These are phyloP conservation scores for Leishmania arabica DNA, from an alignment of 208 protist species.

Conservation along the genomic window DNA sequence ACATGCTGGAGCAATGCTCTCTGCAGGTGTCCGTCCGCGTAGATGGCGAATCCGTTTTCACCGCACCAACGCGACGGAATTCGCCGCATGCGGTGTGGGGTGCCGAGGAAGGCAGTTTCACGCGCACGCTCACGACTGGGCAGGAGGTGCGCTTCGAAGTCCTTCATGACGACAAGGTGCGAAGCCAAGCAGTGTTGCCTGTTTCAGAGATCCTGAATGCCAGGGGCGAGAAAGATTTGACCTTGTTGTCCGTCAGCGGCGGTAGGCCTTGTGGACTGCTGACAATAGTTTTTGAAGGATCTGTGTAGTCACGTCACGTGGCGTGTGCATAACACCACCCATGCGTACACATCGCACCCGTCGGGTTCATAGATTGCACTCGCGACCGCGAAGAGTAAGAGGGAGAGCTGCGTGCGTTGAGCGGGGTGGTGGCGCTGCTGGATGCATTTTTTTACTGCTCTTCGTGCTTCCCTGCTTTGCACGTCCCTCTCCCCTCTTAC, in stretches of 20 bases:
- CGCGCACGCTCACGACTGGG: slow-evolving; percentile 16
- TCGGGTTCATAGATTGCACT: not conserved
- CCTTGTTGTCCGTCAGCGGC: slow-evolving; percentile 6
- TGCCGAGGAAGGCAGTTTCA: slow-evolving; percentile 34
- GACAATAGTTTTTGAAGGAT: not conserved
- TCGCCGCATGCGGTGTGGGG: slow-evolving; percentile 46
- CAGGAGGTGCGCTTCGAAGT: slow-evolving; percentile 59
- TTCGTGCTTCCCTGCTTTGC: not conserved
- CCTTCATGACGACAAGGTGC: slow-evolving; percentile 33
- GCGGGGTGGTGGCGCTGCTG: not conserved
- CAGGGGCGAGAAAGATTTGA: slow-evolving; percentile 10
- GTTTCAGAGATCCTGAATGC: slow-evolving; percentile 27
- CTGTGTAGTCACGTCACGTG: not conserved
- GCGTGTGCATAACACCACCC: not conserved
- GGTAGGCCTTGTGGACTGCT: slow-evolving; percentile 26
- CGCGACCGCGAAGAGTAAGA: not conserved
- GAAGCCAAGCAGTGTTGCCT: slow-evolving; percentile 12
- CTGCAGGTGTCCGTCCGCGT: slow-evolving; percentile 63
- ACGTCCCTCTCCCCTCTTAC: not conserved
- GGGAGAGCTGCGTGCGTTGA: not conserved
- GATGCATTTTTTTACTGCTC: not conserved
- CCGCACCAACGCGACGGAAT: slow-evolving; percentile 33
- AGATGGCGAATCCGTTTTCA: slow-evolving; percentile 41
- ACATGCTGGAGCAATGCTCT: slow-evolving; percentile 31
- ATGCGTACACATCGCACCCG: not conserved